Percentiles rank a stretch among this genome's conserved stretches.
These are phyloP conservation scores for Ramalina intermedia DNA, from an alignment of 495 filamentous ascomycete genomes.

Conservation along the genomic window DNA sequence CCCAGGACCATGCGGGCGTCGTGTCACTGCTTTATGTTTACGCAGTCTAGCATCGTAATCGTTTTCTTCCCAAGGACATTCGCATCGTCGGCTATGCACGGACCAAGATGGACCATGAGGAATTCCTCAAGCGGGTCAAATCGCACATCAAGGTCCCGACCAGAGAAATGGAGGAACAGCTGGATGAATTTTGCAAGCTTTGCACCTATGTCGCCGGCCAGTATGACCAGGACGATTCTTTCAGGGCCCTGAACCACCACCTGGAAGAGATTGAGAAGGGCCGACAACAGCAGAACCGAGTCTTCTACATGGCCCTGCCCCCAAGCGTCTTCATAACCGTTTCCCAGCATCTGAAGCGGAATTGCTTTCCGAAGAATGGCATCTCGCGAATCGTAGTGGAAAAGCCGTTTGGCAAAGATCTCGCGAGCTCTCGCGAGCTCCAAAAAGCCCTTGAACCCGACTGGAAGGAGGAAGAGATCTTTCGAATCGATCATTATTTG, in stretches of 20 bases:
- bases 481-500: conserved; percentile 98
- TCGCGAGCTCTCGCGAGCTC: conserved; percentile 83
- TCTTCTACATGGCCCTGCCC: conserved; percentile 99
- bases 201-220: conserved; percentile 93
- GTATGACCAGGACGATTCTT: conserved; percentile 95
- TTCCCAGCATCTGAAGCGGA: conserved; percentile 89
- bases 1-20: not conserved
- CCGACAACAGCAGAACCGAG: conserved; percentile 68
- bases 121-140: conserved; percentile 84
- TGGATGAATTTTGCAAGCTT: conserved; percentile 72
- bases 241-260: conserved; percentile 76
- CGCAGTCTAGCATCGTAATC: conserved; percentile 70
- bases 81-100: conserved; percentile 97
- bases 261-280: conserved; percentile 76
- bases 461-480: conserved; percentile 99
- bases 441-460: conserved; percentile 92
- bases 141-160: conserved; percentile 98
- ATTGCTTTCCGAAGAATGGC: conserved; percentile 82
- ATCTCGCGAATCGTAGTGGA: conserved; percentile 94
- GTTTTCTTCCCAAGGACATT: conserved; percentile 95
- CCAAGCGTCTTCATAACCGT: conserved; percentile 97
- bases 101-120: conserved; percentile 97
- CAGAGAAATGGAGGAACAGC: conserved; percentile 91
- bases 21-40: conserved; percentile 14
- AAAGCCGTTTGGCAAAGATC: conserved; percentile 98